Conservation (phyloP, 345 rosid species). For the Excoecaria agallocha region DNA sequence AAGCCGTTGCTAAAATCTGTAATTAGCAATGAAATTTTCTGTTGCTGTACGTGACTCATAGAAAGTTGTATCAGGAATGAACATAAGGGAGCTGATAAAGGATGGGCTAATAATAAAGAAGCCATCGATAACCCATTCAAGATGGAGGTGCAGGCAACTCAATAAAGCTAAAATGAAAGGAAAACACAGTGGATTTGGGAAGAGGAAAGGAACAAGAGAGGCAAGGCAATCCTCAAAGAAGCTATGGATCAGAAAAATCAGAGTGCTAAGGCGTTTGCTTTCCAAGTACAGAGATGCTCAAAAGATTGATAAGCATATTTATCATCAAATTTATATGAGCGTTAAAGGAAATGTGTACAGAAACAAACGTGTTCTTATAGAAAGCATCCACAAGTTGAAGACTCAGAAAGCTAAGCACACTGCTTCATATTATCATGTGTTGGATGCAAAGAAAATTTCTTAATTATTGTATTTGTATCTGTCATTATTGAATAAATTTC, state of each 20-base stretch:
- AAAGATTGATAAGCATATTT: constrained; percentile 95
- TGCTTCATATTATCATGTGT: too few species aligned
- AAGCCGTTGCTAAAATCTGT: too few species aligned
- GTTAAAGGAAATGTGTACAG: constrained; percentile 92
- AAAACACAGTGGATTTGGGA: constrained; percentile 91
- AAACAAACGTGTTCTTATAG: constrained; percentile 94
- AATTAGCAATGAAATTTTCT: too few species aligned
- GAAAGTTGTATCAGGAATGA: constrained; percentile 51
- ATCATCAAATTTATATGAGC: constrained; percentile 96
- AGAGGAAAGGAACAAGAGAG: constrained; percentile 89
- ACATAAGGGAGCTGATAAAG: constrained; percentile 86
- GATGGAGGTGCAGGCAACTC: constrained; percentile 66
- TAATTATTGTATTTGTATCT: too few species aligned
- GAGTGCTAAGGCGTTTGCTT: constrained; percentile 79
- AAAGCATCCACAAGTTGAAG: constrained; percentile 86
- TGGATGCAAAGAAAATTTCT: too few species aligned
- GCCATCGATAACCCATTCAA: constrained; percentile 87
- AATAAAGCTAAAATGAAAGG: constrained; percentile 77
- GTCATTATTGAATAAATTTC: too few species aligned
- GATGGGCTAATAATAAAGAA: constrained; percentile 93
- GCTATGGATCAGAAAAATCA: constrained; percentile 93
- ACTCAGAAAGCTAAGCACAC: constrained; percentile 85
- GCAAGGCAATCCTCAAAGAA: constrained; percentile 89
- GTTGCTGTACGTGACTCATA: background rate
- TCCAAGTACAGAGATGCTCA: constrained; percentile 73